These are phyloP conservation scores for Platanthera zijinensis DNA, from an alignment of 106 monocot genomes.

Conservation along the genomic window DNA sequence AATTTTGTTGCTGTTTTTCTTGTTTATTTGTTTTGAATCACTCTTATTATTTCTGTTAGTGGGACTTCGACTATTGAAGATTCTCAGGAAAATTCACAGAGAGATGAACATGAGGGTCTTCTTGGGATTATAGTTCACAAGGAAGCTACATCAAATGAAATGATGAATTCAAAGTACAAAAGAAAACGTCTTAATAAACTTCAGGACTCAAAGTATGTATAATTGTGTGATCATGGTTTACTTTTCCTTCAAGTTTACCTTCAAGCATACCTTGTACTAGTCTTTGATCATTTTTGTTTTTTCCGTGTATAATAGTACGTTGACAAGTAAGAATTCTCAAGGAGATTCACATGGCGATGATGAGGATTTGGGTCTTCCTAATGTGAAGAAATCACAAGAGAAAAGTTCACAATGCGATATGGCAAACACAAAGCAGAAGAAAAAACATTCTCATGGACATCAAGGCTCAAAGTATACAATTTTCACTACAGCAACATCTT, in stretches of 20 bases:
- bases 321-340: slow-evolving; percentile 1
- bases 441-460: too few relatives aligned
- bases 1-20: too few relatives aligned
- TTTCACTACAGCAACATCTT: not conserved
- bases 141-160: not conserved
- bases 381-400: too few relatives aligned
- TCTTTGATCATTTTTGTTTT: not conserved
- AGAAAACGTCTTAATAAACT: not conserved
- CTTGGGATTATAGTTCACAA: not conserved
- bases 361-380: not conserved
- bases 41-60: too few relatives aligned
- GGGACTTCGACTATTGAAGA: too few relatives aligned
- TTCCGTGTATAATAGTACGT: not conserved
- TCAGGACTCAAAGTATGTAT: not conserved
- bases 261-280: not conserved
- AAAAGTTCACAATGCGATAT: too few relatives aligned
- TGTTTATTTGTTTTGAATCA: too few relatives aligned
- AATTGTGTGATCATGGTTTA: not conserved
- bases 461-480: not conserved
- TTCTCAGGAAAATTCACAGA: not conserved
- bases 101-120: not conserved
- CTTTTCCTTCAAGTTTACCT: not conserved
- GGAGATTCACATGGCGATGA: not conserved
- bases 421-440: too few relatives aligned
- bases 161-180: not conserved